Conservation (phyloP, 805 yeast genomes). For the Wickerhamiella cacticola region DNA sequence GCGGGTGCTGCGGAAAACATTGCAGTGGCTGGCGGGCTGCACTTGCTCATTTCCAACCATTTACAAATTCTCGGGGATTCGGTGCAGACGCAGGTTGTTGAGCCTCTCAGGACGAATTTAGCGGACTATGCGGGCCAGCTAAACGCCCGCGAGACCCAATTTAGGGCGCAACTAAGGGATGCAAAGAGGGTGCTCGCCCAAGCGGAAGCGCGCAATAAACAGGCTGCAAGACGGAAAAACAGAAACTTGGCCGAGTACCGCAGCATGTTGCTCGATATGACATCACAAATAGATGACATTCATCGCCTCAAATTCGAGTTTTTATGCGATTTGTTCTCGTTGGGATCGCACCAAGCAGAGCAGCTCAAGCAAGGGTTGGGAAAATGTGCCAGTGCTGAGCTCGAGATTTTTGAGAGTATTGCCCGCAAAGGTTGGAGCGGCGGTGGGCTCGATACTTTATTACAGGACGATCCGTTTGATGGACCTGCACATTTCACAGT, state of each 20-base stretch:
- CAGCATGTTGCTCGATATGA: conserved; percentile 51
- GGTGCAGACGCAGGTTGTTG: conserved; percentile 42
- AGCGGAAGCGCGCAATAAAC: conserved; percentile 50
- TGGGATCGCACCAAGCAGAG: conserved; percentile 51
- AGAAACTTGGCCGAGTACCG: conserved; percentile 60
- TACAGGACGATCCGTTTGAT: conserved; percentile 48
- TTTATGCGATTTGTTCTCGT: conserved; percentile 48
- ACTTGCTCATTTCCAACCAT: conserved; percentile 64
- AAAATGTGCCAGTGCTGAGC: conserved; percentile 60
- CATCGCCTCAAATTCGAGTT: conserved; percentile 65
- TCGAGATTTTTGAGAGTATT: conserved; percentile 67
- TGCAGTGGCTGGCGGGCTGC: conserved; percentile 63
- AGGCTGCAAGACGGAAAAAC: conserved; percentile 45
- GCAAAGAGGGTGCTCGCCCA: conserved; percentile 42
- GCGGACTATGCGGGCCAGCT: conserved; percentile 36
- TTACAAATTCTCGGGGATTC: conserved; percentile 55
- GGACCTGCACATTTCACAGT: conserved; percentile 10
- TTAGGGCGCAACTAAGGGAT: conserved; percentile 41
- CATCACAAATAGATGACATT: conserved; percentile 66
- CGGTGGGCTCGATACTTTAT: conserved; percentile 65
- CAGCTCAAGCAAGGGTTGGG: conserved; percentile 45
- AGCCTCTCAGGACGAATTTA: conserved; percentile 39
- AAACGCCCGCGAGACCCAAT: conserved; percentile 38
- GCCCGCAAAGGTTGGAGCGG: conserved; percentile 76
- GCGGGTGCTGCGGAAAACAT: conserved; percentile 51